Conservation (phyloP, 106 monocot species). For the Dioscorea alata region DNA sequence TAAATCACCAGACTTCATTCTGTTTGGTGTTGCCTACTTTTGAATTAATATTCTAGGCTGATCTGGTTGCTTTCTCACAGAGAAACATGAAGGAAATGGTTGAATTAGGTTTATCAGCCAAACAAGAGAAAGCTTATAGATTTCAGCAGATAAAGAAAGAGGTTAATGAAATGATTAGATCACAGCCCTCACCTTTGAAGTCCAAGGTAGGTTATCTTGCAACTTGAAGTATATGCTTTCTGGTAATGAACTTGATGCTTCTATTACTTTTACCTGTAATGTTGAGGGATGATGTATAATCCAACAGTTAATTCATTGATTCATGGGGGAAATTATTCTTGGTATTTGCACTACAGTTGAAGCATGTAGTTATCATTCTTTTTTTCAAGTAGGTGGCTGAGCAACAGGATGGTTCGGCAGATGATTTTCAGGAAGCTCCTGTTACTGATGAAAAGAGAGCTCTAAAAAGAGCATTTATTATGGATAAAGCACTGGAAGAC, state of each 20-base stretch:
- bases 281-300: neutral
- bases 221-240: neutral
- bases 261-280: neutral
- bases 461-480: conserved; percentile 46
- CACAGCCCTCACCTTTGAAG: conserved; percentile 41
- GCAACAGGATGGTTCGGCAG: conserved; percentile 59
- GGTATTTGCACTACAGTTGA: too few species aligned
- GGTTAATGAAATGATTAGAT: conserved; percentile 79
- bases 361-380: neutral
- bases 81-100: conserved; percentile 94
- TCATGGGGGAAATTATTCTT: too few species aligned
- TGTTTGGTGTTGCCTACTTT: too few species aligned
- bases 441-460: conserved; percentile 44
- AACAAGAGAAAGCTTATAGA: conserved; percentile 70
- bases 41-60: too few species aligned
- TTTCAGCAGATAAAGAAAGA: conserved; percentile 83
- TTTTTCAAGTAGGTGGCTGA: conserved; percentile 41
- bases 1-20: too few species aligned
- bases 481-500: conserved; percentile 86
- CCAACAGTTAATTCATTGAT: too few species aligned
- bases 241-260: too few species aligned
- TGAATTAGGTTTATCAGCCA: conserved; percentile 80
- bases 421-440: conserved; percentile 67
- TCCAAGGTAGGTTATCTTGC: conserved; percentile 41
- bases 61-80: conserved; percentile 26